These are phyloP conservation scores for Raddia guianensis DNA, from an alignment of 176 grass and related monocot genomes.

Conservation along the genomic window DNA sequence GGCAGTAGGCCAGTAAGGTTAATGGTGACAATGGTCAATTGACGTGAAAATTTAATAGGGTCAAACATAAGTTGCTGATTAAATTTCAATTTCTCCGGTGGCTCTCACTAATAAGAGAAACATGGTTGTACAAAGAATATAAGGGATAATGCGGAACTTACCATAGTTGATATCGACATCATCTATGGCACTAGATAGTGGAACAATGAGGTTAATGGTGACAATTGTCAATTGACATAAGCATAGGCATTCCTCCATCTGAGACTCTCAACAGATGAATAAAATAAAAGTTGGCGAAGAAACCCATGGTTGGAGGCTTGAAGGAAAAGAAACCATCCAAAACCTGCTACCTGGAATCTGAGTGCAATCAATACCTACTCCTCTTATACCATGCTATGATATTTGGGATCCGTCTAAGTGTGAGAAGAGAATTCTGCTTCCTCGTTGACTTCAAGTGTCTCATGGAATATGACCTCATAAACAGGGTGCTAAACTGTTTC, in stretches of 20 bases:
- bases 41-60: neutral
- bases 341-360: neutral
- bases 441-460: neutral
- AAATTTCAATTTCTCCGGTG: conserved; percentile 10
- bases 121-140: neutral
- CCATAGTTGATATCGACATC: conserved; percentile 27
- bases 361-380: conserved; percentile 8
- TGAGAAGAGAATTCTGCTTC: neutral
- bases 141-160: conserved; percentile 1
- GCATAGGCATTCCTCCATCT: neutral
- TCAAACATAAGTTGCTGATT: neutral
- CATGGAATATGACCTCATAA: too few species aligned
- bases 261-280: neutral
- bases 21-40: neutral
- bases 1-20: neutral
- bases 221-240: neutral
- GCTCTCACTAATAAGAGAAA: neutral
- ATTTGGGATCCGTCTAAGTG: neutral
- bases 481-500: too few species aligned
- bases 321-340: conserved; percentile 17
- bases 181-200: neutral
- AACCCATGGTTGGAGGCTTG: neutral
- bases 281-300: neutral
- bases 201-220: too few species aligned
- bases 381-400: neutral